Percentiles rank a stretch among this genome's conserved stretches.
phyloP scores from a whole-genome alignment of 176 grass and related monocot species.

The Triticum turgidum region DNA sequence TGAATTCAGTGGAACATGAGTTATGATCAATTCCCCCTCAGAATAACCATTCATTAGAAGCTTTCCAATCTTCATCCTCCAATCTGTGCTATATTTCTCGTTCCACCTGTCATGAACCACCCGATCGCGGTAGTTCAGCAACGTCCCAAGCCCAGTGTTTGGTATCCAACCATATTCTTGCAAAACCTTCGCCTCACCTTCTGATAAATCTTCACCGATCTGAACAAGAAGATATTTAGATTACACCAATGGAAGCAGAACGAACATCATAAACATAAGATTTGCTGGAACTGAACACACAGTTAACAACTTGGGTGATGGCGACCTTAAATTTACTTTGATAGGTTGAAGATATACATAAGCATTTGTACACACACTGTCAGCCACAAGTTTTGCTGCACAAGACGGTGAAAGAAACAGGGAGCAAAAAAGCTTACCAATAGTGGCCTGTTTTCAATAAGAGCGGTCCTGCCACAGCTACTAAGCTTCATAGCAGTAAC shows the following conservation, averaged over 20 bases:
- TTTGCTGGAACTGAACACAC: not conserved
- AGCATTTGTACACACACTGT: not conserved
- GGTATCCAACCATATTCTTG: slow-evolving; percentile 83
- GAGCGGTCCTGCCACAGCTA: slow-evolving; percentile 70
- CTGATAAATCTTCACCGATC: slow-evolving; percentile 73
- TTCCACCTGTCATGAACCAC: slow-evolving; percentile 79
- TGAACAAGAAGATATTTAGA: slow-evolving; percentile 13
- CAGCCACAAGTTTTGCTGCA: not conserved
- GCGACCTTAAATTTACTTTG: not conserved
- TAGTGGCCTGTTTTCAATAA: slow-evolving; percentile 82
- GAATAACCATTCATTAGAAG: slow-evolving; percentile 68
- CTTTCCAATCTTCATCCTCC: slow-evolving; percentile 79
- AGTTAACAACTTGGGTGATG: not conserved
- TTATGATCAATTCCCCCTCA: slow-evolving; percentile 42
- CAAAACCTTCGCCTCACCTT: slow-evolving; percentile 62
- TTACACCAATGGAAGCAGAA: not conserved
- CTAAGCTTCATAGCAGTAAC: slow-evolving; percentile 86
- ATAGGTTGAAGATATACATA: not conserved
- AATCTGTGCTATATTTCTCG: slow-evolving; percentile 51
- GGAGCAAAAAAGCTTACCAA: slow-evolving; percentile 46
- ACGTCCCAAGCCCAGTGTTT: slow-evolving; percentile 68
- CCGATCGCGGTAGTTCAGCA: slow-evolving; percentile 80
- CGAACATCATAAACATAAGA: not conserved
- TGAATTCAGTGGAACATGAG: slow-evolving; percentile 34
- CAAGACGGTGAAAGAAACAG: not conserved